Evolutionary conservation across 2,329 filamentous ascomycete species (phyloP), one percentile per base, ranked within the genome.

Genomic region (Madurella fahalii): DNA sequence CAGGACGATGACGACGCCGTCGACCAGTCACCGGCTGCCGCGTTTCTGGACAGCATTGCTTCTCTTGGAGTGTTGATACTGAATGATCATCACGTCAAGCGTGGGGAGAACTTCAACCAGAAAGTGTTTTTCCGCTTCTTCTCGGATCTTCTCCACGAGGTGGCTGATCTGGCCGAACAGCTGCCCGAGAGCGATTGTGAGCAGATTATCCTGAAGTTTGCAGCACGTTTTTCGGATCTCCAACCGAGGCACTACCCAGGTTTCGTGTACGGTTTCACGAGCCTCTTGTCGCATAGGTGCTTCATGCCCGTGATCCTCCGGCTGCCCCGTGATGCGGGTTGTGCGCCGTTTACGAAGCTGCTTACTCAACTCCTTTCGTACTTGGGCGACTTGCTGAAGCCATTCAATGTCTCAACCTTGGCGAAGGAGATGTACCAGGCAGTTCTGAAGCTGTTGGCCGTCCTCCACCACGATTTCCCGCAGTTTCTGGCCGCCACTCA

Each of bases 401-500:
- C 85, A 9, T 74, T 85, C 30, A 85, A 85, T 54, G 79, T 90
- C 15, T 78, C 85, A 3, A 77, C 83, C 34, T 79, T 89, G 48
- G 83, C 86, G 34, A 92, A 90, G 68, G 89, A 93, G 52, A 83
- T 95, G 58, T 96, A 96, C 69, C 86, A 90, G 57, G 90, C 87
- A 9, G 83, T 89, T 1, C 75, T 95, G 46, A 91, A 95, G 66
- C 82, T 96, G 56, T 74, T 97, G 52, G 76, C 95, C 34, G 81
- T 95, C 50, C 76, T 99, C 50, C 89, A 96, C 63, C 94, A 97
- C 67, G 94, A 99, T 69, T 97, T 90, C 71, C 89, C 93, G 0
- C 91, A 96, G 53, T 99, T 96, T 70, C 74, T 99, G 41, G 87
- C 89, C 5, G 89, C 92, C 63, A 90, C 95, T 69, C 89, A 95